A percentile compares a stretch with the other conserved stretches of the same genome.
Evolutionary conservation across 331 rosid genomes (phyloP).

Genomic region (Malus hybrid): DNA sequence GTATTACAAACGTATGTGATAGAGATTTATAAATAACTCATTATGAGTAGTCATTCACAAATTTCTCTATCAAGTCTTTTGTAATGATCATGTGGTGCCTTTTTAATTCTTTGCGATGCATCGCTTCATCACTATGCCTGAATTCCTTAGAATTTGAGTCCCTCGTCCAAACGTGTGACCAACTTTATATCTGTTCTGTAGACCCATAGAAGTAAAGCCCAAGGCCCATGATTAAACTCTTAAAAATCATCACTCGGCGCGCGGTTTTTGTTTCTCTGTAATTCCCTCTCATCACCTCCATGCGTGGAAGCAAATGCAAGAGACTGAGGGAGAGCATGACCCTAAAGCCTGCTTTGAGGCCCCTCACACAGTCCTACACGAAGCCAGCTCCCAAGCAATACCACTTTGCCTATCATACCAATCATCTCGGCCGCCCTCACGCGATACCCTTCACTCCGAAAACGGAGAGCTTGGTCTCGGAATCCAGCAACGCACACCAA

Average conservation of each 20-base stretch:
- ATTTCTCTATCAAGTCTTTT: no score
- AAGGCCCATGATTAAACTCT: neutral
- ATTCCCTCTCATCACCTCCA: neutral
- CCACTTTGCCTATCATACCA: slow-evolving; percentile 5
- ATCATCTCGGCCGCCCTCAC: neutral
- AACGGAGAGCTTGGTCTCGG: neutral
- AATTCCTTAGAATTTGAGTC: no score
- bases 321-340: slow-evolving; percentile 15
- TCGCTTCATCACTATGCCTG: no score
- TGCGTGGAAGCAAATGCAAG: neutral
- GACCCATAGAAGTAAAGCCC: no score
- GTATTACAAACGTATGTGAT: no score
- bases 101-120: no score
- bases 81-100: no score
- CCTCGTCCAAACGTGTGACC: no score
- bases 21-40: no score
- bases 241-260: neutral
- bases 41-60: no score
- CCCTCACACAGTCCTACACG: slow-evolving; percentile 15
- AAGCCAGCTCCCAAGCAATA: slow-evolving; percentile 11
- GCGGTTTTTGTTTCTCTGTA: neutral
- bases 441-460: neutral
- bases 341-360: slow-evolving; percentile 13
- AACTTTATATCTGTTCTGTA: no score
- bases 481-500: slow-evolving; percentile 19